Percentiles rank a stretch among this genome's conserved stretches.
phyloP scores from a whole-genome alignment of 257 asterid species.

The Ocimum tenuiflorum region DNA sequence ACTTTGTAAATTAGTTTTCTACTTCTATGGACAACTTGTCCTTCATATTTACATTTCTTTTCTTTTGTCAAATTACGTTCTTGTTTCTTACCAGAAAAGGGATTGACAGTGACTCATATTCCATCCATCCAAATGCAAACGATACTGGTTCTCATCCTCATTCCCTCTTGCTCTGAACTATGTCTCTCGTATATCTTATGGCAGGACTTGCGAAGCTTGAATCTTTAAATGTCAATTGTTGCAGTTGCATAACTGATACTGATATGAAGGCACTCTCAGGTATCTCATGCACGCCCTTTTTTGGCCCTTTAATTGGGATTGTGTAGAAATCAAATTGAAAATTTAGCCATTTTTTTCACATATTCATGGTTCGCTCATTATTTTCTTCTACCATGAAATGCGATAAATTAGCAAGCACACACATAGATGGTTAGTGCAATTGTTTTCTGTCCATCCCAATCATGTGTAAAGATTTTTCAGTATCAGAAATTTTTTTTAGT shows the following conservation, averaged over 20 bases:
- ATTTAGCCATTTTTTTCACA: not conserved
- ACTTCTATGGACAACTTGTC: not conserved
- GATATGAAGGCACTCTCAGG: slow-evolving; percentile 86
- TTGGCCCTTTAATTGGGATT: not conserved
- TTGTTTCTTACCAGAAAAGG: not conserved
- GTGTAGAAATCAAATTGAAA: too few species aligned
- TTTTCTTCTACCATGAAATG: too few species aligned
- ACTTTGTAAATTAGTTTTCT: not conserved
- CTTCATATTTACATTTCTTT: too few species aligned
- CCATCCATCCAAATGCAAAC: not conserved
- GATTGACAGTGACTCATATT: not conserved
- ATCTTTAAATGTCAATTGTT: slow-evolving; percentile 74
- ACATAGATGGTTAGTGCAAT: not conserved
- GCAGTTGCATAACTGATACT: slow-evolving; percentile 74
- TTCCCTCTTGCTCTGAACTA: not conserved
- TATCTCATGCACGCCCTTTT: slow-evolving; percentile 10
- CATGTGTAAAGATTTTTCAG: too few species aligned
- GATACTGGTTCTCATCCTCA: not conserved
- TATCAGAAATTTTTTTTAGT: too few species aligned
- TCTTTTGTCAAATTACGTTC: too few species aligned
- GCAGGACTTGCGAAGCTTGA: slow-evolving; percentile 75
- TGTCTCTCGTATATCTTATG: not conserved
- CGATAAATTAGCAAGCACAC: too few species aligned
- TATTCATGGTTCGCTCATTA: too few species aligned
- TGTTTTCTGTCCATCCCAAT: too few species aligned